A percentile compares a stretch with the other conserved stretches of the same genome.
These are phyloP conservation scores for Plenodomus lindquistii DNA, from an alignment of 2,329 filamentous ascomycete genomes.

Conservation along the genomic window DNA sequence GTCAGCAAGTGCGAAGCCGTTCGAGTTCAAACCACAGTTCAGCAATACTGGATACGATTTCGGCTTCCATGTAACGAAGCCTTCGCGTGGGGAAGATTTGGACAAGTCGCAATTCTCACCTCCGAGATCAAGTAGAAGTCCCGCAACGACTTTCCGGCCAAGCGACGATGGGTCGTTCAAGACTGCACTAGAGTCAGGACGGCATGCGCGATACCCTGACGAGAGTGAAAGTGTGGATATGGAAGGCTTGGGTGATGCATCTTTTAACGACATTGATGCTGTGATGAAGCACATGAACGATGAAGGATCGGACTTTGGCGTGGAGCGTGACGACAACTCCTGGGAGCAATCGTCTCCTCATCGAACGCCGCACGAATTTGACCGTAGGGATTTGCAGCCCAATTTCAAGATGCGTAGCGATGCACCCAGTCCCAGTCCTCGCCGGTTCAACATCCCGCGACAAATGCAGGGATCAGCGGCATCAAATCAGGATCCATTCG, in stretches of 20 bases:
- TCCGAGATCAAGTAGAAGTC: conserved; percentile 38
- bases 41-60: conserved; percentile 40
- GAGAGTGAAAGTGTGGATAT: conserved; percentile 45
- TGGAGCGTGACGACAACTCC: conserved; percentile 64
- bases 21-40: conserved; percentile 54
- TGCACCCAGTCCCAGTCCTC: conserved; percentile 73
- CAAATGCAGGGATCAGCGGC: conserved; percentile 40
- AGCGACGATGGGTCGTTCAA: conserved; percentile 47
- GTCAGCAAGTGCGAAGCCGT: conserved; percentile 72
- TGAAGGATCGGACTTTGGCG: conserved; percentile 71
- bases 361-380: conserved; percentile 39
- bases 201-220: conserved; percentile 35
- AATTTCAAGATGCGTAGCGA: conserved; percentile 62
- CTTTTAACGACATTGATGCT: conserved; percentile 86
- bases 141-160: conserved; percentile 45
- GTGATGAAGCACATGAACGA: conserved; percentile 86
- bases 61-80: conserved; percentile 45
- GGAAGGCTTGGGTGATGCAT: conserved; percentile 45
- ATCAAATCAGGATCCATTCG: conserved; percentile 59
- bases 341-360: conserved; percentile 43
- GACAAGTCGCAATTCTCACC: conserved; percentile 23
- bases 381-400: conserved; percentile 36
- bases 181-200: conserved; percentile 41
- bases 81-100: conserved; percentile 34
- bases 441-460: conserved; percentile 48